Evolutionary conservation across 495 filamentous ascomycete species (phyloP).

Genomic region (Penicillium angulare): DNA sequence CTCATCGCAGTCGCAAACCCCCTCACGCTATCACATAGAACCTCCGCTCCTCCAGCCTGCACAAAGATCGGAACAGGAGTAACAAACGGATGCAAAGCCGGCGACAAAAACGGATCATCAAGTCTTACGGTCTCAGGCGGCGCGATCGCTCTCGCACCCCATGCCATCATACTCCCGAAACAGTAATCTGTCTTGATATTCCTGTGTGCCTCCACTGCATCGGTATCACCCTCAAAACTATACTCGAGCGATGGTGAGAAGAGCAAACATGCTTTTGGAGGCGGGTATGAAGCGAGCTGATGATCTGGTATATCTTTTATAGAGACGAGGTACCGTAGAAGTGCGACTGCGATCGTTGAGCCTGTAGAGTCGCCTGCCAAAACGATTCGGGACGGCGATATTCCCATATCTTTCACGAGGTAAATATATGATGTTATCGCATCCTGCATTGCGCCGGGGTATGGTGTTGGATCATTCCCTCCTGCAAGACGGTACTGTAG

Average conservation of each 20-base stretch:
- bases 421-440: constrained; percentile 13
- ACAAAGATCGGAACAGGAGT: constrained; percentile 31
- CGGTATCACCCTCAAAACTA: constrained; percentile 6
- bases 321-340: constrained; percentile 32
- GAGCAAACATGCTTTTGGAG: constrained; percentile 24
- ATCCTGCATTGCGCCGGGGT: constrained; percentile 9
- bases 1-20: constrained; percentile 27
- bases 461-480: constrained; percentile 7
- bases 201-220: constrained; percentile 12
- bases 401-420: constrained; percentile 27
- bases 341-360: constrained; percentile 33
- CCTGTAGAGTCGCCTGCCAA: constrained; percentile 45
- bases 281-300: constrained; percentile 1
- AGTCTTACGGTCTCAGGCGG: constrained; percentile 12
- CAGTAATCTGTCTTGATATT: constrained; percentile 33
- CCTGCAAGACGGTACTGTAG: constrained; percentile 16
- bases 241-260: constrained; percentile 35
- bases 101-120: constrained; percentile 26
- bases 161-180: constrained; percentile 18
- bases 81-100: constrained; percentile 29
- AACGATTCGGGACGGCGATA: constrained; percentile 30
- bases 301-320: background rate
- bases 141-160: constrained; percentile 29
- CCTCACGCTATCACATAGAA: constrained; percentile 29
- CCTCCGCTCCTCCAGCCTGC: constrained; percentile 32